Base-by-base conservation (phyloP, 805 yeast species). In the Jamesozyma rosinii region DNA sequence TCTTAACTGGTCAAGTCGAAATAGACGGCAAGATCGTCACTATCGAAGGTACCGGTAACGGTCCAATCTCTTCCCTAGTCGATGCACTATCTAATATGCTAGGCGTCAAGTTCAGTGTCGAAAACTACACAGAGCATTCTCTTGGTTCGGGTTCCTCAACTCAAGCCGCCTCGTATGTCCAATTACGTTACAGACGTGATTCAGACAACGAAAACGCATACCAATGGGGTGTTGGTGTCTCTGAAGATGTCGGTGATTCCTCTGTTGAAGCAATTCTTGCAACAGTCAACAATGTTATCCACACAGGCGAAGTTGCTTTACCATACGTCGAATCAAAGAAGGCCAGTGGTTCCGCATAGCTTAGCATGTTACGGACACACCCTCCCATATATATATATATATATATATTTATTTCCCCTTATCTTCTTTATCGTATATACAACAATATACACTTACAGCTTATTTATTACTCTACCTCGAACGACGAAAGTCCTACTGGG, bases 201-300 rank as follows among this genome's bases (percentile, higher is more conserved):
- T 36, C 41, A 15, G 47, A 47, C 19, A 47, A 50, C 24, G 49
- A 47, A 37, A 39, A 44, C 14, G 43, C 51, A 69, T 70, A 48
- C 55, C 78, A 72, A 51, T 85, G 95, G 94, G 95, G 95, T 62
- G 86, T 86, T 43, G 95, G 95, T 53, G 78, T 86, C 49, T 80
- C 83, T 59, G 87, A 79, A 61, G 92, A 85, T 64, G 87, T 82
- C 34, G 77, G 89, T 13, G 81, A 81, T 58, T 86, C 95, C 21
- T 79, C 89, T 8, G 75, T 85, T 48, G 72, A 75, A 53, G 76
- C 90, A 14, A 71, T 83, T 48, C 58, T 81, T 35, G 77, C 89
- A 17, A 72, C 82, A 44, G 68, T 83, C 41, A 83, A 83, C 57
- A 60, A 51, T 42, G 50, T 61, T 5, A 49, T 62, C 49, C 49